Conservation (phyloP, 176 grass and related monocot species). For the Aegilops tauschii region DNA sequence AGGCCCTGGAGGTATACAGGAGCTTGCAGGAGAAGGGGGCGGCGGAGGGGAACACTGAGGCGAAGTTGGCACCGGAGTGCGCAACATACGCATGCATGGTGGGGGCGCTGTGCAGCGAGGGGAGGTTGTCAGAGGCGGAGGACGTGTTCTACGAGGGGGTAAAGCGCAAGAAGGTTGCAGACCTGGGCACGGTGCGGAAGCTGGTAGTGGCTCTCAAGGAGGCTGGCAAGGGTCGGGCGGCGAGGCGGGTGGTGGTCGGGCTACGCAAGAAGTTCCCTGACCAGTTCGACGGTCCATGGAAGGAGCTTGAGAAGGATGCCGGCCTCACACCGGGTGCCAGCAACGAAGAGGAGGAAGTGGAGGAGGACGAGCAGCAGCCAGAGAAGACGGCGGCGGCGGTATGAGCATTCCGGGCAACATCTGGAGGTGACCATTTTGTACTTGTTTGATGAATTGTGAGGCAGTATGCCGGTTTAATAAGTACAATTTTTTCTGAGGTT, state of each 20-base stretch:
- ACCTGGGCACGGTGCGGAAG: conserved; percentile 26
- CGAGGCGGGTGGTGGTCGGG: conserved; percentile 41
- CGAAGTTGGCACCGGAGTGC: conserved; percentile 29
- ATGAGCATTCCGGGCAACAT: background rate
- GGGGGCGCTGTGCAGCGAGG: conserved; percentile 9
- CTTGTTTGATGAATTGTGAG: background rate
- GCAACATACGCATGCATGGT: conserved; percentile 29
- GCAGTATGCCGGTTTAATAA: background rate
- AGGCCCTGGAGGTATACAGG: conserved; percentile 33
- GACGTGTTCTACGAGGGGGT: conserved; percentile 34
- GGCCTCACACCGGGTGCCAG: background rate
- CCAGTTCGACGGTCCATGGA: conserved; percentile 41
- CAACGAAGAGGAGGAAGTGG: conserved; percentile 1
- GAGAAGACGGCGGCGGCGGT: background rate
- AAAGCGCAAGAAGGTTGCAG: conserved; percentile 34
- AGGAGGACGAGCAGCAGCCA: background rate
- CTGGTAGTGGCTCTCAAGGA: conserved; percentile 39
- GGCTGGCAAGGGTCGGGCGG: conserved; percentile 43
- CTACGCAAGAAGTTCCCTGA: conserved; percentile 48
- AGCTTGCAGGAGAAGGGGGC: conserved; percentile 8
- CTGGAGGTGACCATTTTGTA: background rate
- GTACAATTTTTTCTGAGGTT: background rate
- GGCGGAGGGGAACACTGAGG: background rate
- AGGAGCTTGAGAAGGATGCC: conserved; percentile 21
- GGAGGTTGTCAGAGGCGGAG: conserved; percentile 46